These are phyloP conservation scores for Tricholoma flavovirens DNA, from an alignment of 768 basidiomycete genomes.

Conservation along the genomic window DNA sequence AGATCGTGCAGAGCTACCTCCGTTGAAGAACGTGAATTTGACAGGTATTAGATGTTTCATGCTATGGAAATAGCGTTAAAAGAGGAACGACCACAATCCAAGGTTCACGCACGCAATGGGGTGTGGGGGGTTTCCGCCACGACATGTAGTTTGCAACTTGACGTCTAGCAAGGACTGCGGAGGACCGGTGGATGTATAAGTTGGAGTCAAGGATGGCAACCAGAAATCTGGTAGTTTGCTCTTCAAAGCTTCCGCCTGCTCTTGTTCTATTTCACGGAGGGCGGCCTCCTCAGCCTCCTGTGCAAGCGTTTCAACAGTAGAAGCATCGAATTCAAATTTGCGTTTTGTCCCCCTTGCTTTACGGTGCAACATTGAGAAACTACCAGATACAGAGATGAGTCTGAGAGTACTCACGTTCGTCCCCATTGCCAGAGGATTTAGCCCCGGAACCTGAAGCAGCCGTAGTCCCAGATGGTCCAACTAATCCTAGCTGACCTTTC, in stretches of 20 bases:
- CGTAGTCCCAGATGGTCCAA: conserved; percentile 30
- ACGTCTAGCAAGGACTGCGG: conserved; percentile 70
- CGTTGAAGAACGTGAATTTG: conserved; percentile 59
- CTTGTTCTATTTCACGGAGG: conserved; percentile 71
- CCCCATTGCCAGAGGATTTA: conserved; percentile 31
- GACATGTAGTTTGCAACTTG: conserved; percentile 85
- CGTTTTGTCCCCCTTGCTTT: conserved; percentile 66
- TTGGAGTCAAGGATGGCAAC: conserved; percentile 91
- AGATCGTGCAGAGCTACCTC: conserved; percentile 32
- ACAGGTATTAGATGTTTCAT: conserved; percentile 81
- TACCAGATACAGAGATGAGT: not conserved
- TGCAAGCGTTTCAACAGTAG: conserved; percentile 63
- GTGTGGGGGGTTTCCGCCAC: conserved; percentile 76
- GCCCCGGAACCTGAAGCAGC: conserved; percentile 20
- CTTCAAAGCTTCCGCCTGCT: conserved; percentile 80
- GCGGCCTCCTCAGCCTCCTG: conserved; percentile 88
- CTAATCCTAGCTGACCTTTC: conserved; percentile 72
- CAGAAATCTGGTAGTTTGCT: conserved; percentile 95
- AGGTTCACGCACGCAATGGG: conserved; percentile 55
- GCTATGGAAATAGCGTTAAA: conserved; percentile 32
- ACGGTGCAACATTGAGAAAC: not conserved
- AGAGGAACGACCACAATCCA: not conserved
- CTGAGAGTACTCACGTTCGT: conserved; percentile 25
- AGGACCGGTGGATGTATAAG: conserved; percentile 54
- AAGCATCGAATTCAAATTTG: conserved; percentile 78